Base-by-base conservation (phyloP, 768 basidiomycete genomes). In the Amanita pseudoporphyria region DNA sequence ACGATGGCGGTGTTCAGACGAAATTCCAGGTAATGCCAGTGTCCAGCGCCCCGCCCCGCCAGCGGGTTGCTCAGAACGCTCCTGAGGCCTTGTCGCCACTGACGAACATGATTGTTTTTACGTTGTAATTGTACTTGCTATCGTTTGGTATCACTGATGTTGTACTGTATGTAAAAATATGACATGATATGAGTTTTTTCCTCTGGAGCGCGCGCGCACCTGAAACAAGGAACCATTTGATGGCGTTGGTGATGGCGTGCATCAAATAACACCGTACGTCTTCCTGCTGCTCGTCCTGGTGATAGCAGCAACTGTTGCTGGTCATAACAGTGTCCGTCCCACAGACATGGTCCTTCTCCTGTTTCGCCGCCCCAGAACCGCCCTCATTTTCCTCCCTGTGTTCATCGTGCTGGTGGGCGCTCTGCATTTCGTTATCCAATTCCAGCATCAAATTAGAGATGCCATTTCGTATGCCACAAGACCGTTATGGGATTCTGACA, bases 401-500 rank as follows among this genome's bases (percentile, higher is more conserved):
- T 39, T 67, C 19, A 26, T 73, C 51, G 57, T 67, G 45, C 47
- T 56, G 32, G 39, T 64, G 28, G 48, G 57, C 31, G 40, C 69
- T 24, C 53, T 74, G 35, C 73, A 71, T 53, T 56, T 64, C 40
- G 55, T 69, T 18, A 50, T 63, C 6, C 67, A 70, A 47, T 70
- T 72, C 59, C 70, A 69, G 35, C 72, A 76, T 55, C 75, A 78
- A 57, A 67, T 78, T 53, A 68, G 63, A 54, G 78, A 79, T 57
- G 59, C 68, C 9, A 56, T 79, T 9, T 78, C 78, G 3, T 78
- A 78, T 57, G 73, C 76, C 5, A 78, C 78, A 2, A 66, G 78
- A 18, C 78, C 78, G 9, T 61, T 81, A 26, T 83, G 81, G 81
- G 81, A 82, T 57, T 60, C 58, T 6, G 71, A 69, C 22, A 67